Base-by-base conservation (phyloP, 371 early-diverging fungal species). In the Coemansia sp. region DNA sequence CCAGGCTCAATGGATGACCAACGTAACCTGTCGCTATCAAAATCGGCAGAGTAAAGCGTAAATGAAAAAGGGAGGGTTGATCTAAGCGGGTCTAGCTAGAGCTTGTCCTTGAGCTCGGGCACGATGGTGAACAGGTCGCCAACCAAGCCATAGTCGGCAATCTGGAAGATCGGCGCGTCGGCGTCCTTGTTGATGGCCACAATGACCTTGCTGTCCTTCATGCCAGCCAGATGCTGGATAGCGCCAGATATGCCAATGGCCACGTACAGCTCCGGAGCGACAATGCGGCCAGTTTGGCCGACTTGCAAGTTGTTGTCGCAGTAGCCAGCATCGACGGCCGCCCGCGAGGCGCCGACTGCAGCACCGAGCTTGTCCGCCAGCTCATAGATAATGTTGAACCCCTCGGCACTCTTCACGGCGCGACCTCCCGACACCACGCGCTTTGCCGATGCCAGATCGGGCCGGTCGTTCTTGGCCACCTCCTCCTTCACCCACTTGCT, bases 151-250 rank as follows among this genome's bases (percentile, higher is more conserved):
- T 95, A 95, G 80, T 98, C 99, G 43, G 98, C 90, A 34, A 98
- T 87, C 82, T 95, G 94, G 90, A 98, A 97, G 60, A 98, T 98
- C 56, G 99, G 97, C 36, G 95, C 95, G 66, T 98, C 98, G 33
- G 95, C 87, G 75, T 98, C 98, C 86, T 94, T 97, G 89, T 98
- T 98, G 80, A 98, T 97, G 57, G 96, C 94, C 38, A 96, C 97
- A 81, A 98, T 98, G 50, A 89, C 89, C 86, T 98, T 98, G 81
- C 90, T 90, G 72, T 98, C 98, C 85, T 98, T 98, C 98, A 98
- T 98, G 76, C 98, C 98, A 48, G 97, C 97, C 82, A 98, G 78
- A 76, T 96, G 97, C 87, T 93, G 93, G 72, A 98, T 98, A 56
- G 97, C 98, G 56, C 98, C 98, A 16, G 94, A 94, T 60, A 98